Conservation (phyloP, 2,329 filamentous ascomycete species). For the Penicillium sp. region DNA sequence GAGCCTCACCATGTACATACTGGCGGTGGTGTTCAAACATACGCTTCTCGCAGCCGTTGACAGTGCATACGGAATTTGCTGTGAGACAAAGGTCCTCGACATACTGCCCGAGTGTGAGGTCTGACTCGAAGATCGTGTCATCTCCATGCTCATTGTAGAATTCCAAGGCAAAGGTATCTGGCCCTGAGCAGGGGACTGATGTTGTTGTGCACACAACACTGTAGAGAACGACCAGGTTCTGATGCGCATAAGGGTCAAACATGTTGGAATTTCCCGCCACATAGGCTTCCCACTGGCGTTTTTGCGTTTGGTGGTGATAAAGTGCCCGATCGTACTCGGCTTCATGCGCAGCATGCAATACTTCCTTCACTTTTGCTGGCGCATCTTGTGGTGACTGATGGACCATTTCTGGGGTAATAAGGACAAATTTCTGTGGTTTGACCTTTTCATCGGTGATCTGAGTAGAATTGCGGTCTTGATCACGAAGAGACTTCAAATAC, state of each 20-base stretch:
- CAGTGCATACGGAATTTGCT: conserved; percentile 72
- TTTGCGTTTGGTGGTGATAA: conserved; percentile 91
- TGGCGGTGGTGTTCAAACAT: conserved; percentile 94
- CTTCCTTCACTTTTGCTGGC: conserved; percentile 84
- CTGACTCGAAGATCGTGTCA: conserved; percentile 68
- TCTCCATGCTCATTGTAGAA: conserved; percentile 89
- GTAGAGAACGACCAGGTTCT: conserved; percentile 92
- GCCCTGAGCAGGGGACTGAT: conserved; percentile 88
- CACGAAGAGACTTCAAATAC: conserved; percentile 76
- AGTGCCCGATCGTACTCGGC: conserved; percentile 94
- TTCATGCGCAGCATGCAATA: conserved; percentile 90
- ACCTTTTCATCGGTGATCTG: conserved; percentile 58
- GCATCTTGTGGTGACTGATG: conserved; percentile 76
- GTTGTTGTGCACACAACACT: conserved; percentile 91
- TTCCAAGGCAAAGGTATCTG: conserved; percentile 81
- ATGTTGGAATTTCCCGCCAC: conserved; percentile 82
- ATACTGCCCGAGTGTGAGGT: conserved; percentile 92
- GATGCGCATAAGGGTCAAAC: conserved; percentile 92
- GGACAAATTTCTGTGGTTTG: conserved; percentile 71
- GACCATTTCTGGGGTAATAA: conserved; percentile 95
- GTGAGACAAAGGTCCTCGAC: conserved; percentile 82
- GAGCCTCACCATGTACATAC: conserved; percentile 93
- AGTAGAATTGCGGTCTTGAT: conserved; percentile 55
- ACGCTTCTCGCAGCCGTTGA: conserved; percentile 79
- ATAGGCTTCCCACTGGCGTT: conserved; percentile 93